These are phyloP conservation scores for Globisporangium middletonii DNA, from an alignment of 352 stramenopile genomes.

Conservation along the genomic window DNA sequence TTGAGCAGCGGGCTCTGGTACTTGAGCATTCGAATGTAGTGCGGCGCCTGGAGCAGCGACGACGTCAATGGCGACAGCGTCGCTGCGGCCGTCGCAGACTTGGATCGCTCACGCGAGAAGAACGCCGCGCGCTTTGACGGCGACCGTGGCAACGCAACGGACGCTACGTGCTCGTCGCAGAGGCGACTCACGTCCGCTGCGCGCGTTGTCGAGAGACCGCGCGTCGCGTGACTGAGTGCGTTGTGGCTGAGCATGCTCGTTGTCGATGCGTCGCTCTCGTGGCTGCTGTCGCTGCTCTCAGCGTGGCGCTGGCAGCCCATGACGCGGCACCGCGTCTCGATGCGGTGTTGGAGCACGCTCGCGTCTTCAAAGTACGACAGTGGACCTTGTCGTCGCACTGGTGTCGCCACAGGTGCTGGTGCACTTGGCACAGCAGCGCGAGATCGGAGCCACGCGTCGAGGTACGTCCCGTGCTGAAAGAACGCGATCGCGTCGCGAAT, in stretches of 20 bases:
- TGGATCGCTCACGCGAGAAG: conserved; percentile 23
- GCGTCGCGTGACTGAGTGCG: conserved; percentile 5
- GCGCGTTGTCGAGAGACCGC: conserved; percentile 5
- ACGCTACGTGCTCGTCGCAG: conserved; percentile 27
- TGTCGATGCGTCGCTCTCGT: conserved; percentile 15
- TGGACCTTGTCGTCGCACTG: conserved; percentile 13
- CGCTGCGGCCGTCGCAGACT: background rate
- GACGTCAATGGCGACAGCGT: conserved; percentile 6
- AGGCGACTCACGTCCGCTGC: conserved; percentile 9
- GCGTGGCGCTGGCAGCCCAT: conserved; percentile 33
- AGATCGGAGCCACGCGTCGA: conserved; percentile 32
- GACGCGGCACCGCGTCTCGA: conserved; percentile 40
- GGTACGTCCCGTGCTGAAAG: conserved; percentile 37
- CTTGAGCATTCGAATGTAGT: conserved; percentile 49
- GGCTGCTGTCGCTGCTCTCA: conserved; percentile 10
- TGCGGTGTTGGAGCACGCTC: conserved; percentile 28
- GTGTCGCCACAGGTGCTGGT: background rate
- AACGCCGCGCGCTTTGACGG: conserved; percentile 24
- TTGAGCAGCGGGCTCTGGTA: conserved; percentile 60
- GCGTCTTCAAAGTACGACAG: conserved; percentile 37
- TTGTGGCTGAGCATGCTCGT: conserved; percentile 18
- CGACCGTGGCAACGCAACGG: conserved; percentile 17
- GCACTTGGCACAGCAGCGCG: conserved; percentile 9
- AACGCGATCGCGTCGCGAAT: conserved; percentile 69
- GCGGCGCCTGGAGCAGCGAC: conserved; percentile 29